phyloP scores from a whole-genome alignment of 1,284 basidiomycete species.

The Trichosporon faecale region DNA sequence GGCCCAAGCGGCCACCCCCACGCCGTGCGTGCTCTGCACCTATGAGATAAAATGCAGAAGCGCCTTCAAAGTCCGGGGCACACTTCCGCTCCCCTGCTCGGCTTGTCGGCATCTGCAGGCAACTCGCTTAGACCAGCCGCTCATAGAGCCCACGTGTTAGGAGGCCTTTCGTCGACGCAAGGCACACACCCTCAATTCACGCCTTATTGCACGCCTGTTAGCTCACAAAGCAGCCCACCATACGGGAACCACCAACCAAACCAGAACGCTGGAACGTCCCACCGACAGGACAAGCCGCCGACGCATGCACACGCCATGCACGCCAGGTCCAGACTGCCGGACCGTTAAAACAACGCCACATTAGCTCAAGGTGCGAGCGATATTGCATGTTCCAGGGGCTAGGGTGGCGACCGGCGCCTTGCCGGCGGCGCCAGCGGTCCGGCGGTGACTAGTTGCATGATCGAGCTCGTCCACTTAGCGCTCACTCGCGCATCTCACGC shows the following conservation, averaged over 20 bases:
- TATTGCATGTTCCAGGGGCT: neutral
- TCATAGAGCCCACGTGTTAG: neutral
- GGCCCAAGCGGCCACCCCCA: neutral
- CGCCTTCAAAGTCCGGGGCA: neutral
- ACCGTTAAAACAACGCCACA: neutral
- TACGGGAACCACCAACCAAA: too few relatives aligned
- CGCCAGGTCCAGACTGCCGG: neutral
- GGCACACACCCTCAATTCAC: too few relatives aligned
- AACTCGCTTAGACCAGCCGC: neutral
- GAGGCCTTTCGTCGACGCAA: too few relatives aligned
- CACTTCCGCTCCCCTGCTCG: neutral
- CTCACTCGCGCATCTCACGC: neutral
- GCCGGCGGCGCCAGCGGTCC: too few relatives aligned
- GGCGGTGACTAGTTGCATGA: neutral
- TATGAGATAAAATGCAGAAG: neutral
- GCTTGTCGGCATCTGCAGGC: neutral
- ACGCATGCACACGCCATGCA: too few relatives aligned
- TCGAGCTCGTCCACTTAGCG: neutral
- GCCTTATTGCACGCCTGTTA: too few relatives aligned
- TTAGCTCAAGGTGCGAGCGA: neutral
- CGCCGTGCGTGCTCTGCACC: neutral
- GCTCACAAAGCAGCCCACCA: too few relatives aligned
- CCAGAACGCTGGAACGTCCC: too few relatives aligned
- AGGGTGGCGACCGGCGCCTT: neutral
- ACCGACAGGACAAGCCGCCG: too few relatives aligned